Conservation (phyloP, 1,284 basidiomycete species). For the Pseudomicrostroma phylloplanum region DNA sequence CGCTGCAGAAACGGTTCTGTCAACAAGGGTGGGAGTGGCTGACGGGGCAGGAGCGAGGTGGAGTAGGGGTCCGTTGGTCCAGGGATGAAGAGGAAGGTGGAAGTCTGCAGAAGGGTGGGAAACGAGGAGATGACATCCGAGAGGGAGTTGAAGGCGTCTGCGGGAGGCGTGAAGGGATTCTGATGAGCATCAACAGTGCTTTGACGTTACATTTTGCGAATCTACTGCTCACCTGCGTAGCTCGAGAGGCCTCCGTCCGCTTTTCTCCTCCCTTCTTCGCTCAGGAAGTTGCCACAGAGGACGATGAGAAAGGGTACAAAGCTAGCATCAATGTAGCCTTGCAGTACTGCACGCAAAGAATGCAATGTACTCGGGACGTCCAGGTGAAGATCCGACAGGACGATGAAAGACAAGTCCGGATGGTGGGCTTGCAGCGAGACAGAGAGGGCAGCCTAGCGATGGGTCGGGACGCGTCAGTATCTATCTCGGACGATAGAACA, state of each 20-base stretch:
- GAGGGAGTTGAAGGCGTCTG: conserved; percentile 77
- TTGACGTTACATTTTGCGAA: conserved; percentile 3
- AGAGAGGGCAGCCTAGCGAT: neutral
- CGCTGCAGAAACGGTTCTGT: conserved; percentile 53
- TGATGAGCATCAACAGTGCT: conserved; percentile 6
- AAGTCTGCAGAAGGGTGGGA: conserved; percentile 66
- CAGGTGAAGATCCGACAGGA: conserved; percentile 90
- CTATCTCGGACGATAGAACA: too few species aligned
- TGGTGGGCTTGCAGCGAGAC: conserved; percentile 30
- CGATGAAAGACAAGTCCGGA: conserved; percentile 67
- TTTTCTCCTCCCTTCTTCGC: conserved; percentile 57
- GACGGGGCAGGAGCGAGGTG: conserved; percentile 66
- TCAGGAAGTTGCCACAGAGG: conserved; percentile 88
- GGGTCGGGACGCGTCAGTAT: neutral
- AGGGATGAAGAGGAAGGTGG: conserved; percentile 89
- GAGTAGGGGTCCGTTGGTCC: conserved; percentile 77
- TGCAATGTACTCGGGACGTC: conserved; percentile 76
- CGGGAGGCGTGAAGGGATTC: conserved; percentile 13
- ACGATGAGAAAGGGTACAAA: conserved; percentile 75
- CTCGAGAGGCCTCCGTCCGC: conserved; percentile 68
- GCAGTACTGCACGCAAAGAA: conserved; percentile 76
- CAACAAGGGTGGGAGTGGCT: conserved; percentile 58
- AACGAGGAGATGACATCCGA: conserved; percentile 77
- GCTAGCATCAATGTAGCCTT: conserved; percentile 81
- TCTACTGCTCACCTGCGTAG: conserved; percentile 66